These are phyloP conservation scores for Rhytidhysteron rufulum DNA, from an alignment of 2,329 filamentous ascomycete species.

Conservation along the genomic window DNA sequence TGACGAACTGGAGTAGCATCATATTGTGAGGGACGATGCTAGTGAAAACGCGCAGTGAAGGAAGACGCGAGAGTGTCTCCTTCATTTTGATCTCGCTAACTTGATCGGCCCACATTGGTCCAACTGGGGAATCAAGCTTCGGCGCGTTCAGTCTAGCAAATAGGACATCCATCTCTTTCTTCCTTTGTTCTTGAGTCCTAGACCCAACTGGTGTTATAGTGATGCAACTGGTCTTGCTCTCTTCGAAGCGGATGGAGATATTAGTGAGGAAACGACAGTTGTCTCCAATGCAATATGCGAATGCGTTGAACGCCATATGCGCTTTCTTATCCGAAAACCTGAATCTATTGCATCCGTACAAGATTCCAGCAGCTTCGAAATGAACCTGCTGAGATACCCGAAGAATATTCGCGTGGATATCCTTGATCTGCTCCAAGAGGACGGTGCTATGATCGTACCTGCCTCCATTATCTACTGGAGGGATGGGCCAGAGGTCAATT, in stretches of 20 bases:
- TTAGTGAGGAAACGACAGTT: slow-evolving; percentile 9
- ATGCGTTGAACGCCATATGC: slow-evolving; percentile 5
- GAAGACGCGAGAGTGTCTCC: not conserved
- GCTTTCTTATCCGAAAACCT: slow-evolving; percentile 6
- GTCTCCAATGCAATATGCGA: slow-evolving; percentile 3
- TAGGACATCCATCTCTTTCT: not conserved
- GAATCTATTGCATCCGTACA: slow-evolving; percentile 12
- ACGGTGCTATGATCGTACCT: not conserved
- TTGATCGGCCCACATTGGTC: not conserved
- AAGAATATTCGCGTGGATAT: slow-evolving; percentile 5
- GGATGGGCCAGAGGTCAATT: slow-evolving; percentile 1
- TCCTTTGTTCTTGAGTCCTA: not conserved
- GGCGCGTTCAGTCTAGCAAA: not conserved
- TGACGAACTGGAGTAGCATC: not conserved
- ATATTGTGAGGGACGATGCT: slow-evolving; percentile 4
- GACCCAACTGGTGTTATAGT: too few relatives aligned
- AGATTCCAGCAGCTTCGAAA: slow-evolving; percentile 4
- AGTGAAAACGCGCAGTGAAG: slow-evolving; percentile 1
- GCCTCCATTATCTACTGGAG: not conserved
- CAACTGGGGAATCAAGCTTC: not conserved
- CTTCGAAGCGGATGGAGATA: slow-evolving; percentile 3
- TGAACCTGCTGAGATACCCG: slow-evolving; percentile 7
- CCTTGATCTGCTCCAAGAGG: slow-evolving; percentile 2
- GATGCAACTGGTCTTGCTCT: not conserved
- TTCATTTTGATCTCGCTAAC: not conserved